Base-by-base conservation (phyloP, 805 yeast genomes). In the Candida namnaoensis region DNA sequence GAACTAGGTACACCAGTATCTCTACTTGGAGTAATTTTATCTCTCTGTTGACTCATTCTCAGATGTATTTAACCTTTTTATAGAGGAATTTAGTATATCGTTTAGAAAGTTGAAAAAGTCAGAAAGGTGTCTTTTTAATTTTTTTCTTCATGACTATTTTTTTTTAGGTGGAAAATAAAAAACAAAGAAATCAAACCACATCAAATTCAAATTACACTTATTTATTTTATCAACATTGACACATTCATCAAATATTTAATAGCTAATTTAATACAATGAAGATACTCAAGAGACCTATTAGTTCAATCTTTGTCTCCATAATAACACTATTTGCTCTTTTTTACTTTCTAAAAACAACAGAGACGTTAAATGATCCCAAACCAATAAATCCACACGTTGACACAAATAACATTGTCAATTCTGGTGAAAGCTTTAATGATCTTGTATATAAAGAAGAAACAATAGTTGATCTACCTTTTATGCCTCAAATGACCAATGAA, bases 401-500 rank as follows among this genome's bases (percentile, higher is more conserved):
- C 12, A 14, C 32, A 19, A 32, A 32, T 5, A 34, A 32, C 25
- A 26, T n/a, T 8, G 37, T 11, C 13, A 35, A 25, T 13, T 33
- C 35, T 11, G 25, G 23, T 13, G 24, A 36, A 34, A 35, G 34
- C 7, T 23, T 49, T 34, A 49, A 42, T 35, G 70, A 88, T 3
- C 7, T 37, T 10, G 14, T 19, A 15, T n/a, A 37, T 12, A 28
- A 34, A n/a, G 9, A 36, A 11, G 24, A 32, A 14, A 19, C n/a
- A 7, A 13, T 10, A 24, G 44, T 32, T 5, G 47, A 45, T 24
- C 38, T 42, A 8, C 51, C 57, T n/a, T 53, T 56, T 54, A 93
- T 93, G 99, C 95, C 95, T 7, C 76, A 86, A 50, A 88, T 93
- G 95, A 84, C 84, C 13, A 91, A 91, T 60, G 88, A 80, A 49